Base-by-base conservation (phyloP, 2,329 filamentous ascomycete species). In the Monosporascus sp. region DNA sequence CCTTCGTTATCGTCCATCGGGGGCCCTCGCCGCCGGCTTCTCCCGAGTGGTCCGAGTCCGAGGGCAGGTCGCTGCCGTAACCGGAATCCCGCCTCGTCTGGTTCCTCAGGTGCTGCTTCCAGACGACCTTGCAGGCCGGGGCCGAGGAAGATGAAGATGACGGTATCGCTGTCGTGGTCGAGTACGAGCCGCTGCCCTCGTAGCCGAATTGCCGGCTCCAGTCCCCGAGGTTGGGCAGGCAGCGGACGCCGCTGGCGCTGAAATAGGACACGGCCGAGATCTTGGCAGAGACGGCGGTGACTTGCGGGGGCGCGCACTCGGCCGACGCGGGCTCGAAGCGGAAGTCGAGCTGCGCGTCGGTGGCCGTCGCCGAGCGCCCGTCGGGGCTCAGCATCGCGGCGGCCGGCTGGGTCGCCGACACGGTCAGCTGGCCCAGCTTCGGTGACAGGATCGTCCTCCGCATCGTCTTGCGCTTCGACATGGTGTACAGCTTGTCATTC, bases 191-290 rank as follows among this genome's bases (percentile, higher is more conserved):
- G 40, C 65, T 74, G 24, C 74, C 74, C 53, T 74, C 75, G 48
- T 64, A 60, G 48, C 67, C 60, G 55, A 72, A 72, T 41, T 67
- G 66, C 7, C 62, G 53, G 49, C 66, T 67, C 64, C 74, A 74
- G 54, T 75, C 70, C 52, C 75, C 77, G 49, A 80, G 65, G 67
- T 82, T 80, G 44, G 81, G 79, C 40, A 80, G 72, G 50, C 69
- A 61, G 37, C 68, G 65, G 58, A 79, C 74, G 35, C 75, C 73
- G 6, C 70, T 69, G 3, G 72, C 70, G 56, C 76, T 75, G 64
- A 76, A 84, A 67, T 74, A 82, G 7, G 79, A 83, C 52, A 76
- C 73, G 1, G 79, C 72, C 1, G 72, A 70, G 31, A 84, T 61
- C 67, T 83, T 84, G 53, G 74, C 74, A 4, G 75, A 69, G 8